Percentiles rank a stretch among this genome's conserved stretches.
Evolutionary conservation across 306 rosid species (phyloP).

Genomic region (Fagus sylvatica): DNA sequence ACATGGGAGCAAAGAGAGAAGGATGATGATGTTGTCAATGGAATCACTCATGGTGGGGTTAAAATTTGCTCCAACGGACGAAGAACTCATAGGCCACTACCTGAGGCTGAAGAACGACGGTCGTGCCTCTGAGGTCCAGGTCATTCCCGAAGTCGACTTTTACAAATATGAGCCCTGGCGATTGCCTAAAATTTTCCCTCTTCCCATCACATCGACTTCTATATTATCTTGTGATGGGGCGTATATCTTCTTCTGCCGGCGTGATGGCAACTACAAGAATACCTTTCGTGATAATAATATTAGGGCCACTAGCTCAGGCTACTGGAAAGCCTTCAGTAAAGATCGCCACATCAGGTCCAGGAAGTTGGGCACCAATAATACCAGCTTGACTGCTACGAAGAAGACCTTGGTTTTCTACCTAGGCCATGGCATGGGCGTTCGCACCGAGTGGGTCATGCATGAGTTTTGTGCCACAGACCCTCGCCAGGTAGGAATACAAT

Average conservation of each 20-base stretch:
- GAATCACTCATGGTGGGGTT: not conserved
- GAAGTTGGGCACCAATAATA: not conserved
- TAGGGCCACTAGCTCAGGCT: not conserved
- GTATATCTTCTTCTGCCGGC: not conserved
- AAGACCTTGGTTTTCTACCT: not conserved
- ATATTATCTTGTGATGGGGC: not conserved
- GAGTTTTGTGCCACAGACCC: too few species aligned
- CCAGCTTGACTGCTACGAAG: not conserved
- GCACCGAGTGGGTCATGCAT: not conserved
- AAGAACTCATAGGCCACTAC: not conserved
- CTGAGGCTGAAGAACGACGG: not conserved
- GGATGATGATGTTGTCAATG: not conserved
- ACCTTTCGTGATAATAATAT: not conserved
- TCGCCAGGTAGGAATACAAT: too few species aligned
- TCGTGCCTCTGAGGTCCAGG: not conserved
- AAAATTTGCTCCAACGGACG: not conserved
- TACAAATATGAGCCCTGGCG: not conserved
- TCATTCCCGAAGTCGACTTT: not conserved
- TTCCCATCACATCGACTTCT: too few species aligned
- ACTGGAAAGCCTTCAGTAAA: not conserved
- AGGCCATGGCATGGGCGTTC: not conserved
- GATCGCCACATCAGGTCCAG: not conserved
- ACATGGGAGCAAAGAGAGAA: not conserved
- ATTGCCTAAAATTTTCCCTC: not conserved
- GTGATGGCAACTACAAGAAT: not conserved